Evolutionary conservation across 257 asterid species (phyloP), one percentile per base, ranked within the genome.

Genomic region (Thymus quinquecostatus): DNA sequence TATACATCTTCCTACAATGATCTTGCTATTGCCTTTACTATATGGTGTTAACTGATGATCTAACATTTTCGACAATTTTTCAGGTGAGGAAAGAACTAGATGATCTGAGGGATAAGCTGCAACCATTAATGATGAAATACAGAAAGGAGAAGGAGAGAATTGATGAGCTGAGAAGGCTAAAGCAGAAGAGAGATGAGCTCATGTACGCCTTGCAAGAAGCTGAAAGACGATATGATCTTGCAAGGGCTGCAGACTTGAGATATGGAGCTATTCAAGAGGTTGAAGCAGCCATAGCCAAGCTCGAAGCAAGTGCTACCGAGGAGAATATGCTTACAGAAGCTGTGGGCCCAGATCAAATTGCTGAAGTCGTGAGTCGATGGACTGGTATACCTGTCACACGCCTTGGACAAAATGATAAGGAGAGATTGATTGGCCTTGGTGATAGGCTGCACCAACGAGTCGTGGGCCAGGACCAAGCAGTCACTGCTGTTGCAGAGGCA

Each of bases 341-440:
- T 0, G 99, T 95, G 1, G 99, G 99, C 1, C 99, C 97, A 0
- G 99, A 94, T 38, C 96, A 94, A 67, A 91, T 94, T 3, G 96
- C 97, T 0, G 97, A 94, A 74, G 98, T 94, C 1, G 97, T 94
- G 76, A 89, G 97, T 36, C 95, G 96, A 0, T 91, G 98, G 99
- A 94, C 99, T 2, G 97, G 99, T 3, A 84, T 84, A 64, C 92
- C 89, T 0, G 96, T 94, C 4, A 91, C 97, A 0, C 84, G 98
- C 6, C 92, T 94, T 6, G 98, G 98, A 57, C 97, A 94, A 78
- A 92, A 94, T 10, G 98, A 94, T 29, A 94, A 88, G 73, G 91
- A 81, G 71, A 88, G 92, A 56, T 72, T 94, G 62, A 86, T 91
- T 1, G 97, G 98, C 1, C 90, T 94, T n/a, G 86, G 79, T 0